These are phyloP conservation scores for Veloboletus limbatus DNA, from an alignment of 1,284 basidiomycete genomes.

Conservation along the genomic window DNA sequence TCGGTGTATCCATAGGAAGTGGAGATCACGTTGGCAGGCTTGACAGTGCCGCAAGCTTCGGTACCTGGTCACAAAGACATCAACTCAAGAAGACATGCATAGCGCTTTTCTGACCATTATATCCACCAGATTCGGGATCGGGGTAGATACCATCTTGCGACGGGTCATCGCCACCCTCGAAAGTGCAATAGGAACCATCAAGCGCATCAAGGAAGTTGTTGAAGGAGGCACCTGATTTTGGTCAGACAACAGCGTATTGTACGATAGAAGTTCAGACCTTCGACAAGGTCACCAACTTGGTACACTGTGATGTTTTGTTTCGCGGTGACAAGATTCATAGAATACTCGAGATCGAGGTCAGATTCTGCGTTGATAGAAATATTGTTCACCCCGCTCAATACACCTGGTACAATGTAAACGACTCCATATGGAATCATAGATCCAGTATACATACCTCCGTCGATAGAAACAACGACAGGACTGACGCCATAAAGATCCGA, in stretches of 20 bases:
- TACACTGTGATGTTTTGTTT: constrained; percentile 42
- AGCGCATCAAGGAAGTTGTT: constrained; percentile 47
- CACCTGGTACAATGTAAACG: constrained; percentile 26
- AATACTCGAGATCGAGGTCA: constrained; percentile 53
- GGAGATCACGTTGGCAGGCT: constrained; percentile 52
- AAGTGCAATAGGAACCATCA: constrained; percentile 55
- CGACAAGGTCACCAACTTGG: constrained; percentile 45
- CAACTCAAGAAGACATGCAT: background rate
- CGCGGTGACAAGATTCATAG: constrained; percentile 44
- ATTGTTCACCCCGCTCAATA: constrained; percentile 30
- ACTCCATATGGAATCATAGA: background rate
- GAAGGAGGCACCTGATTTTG: constrained; percentile 39
- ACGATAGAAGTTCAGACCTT: constrained; percentile 31
- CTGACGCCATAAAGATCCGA: constrained; percentile 34
- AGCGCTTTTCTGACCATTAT: constrained; percentile 13
- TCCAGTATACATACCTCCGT: constrained; percentile 39
- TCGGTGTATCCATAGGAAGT: constrained; percentile 53
- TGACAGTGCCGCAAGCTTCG: constrained; percentile 49
- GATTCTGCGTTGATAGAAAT: constrained; percentile 53
- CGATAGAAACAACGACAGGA: constrained; percentile 40
- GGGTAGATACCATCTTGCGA: constrained; percentile 51
- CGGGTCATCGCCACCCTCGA: constrained; percentile 59
- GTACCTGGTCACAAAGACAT: constrained; percentile 24
- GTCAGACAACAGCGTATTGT: background rate
- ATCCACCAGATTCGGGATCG: constrained; percentile 46